phyloP scores from a whole-genome alignment of 352 stramenopile species.

The Globisporangium acanthophoron region DNA sequence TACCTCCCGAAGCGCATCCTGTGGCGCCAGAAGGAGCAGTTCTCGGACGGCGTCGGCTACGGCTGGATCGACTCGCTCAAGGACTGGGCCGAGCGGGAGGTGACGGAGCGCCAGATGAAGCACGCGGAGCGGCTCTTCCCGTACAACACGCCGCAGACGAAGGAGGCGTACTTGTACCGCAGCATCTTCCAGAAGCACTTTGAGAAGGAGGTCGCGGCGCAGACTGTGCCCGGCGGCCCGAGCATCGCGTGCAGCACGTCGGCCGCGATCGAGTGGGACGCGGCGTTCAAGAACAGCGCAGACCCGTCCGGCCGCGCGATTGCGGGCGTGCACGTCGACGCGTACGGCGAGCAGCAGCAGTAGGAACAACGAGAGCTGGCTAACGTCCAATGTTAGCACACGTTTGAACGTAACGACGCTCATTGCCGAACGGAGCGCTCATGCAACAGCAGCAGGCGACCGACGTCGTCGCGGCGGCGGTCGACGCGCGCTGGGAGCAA shows the following conservation, averaged over 20 bases:
- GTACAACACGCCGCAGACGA: slow-evolving; percentile 98
- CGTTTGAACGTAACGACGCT: too few species aligned
- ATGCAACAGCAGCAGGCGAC: too few species aligned
- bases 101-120: slow-evolving; percentile 96
- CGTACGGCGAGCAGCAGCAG: slow-evolving; percentile 59
- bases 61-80: slow-evolving; percentile 98
- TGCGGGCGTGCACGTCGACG: slow-evolving; percentile 93
- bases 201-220: slow-evolving; percentile 93
- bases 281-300: slow-evolving; percentile 89
- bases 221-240: slow-evolving; percentile 96
- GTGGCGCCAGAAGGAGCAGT: slow-evolving; percentile 99
- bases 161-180: slow-evolving; percentile 95
- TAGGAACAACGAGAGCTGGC: too few species aligned
- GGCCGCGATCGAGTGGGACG: slow-evolving; percentile 97
- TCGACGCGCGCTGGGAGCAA: not conserved
- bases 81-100: slow-evolving; percentile 91
- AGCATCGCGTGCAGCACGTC: slow-evolving; percentile 98
- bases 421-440: too few species aligned
- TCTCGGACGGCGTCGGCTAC: slow-evolving; percentile 99
- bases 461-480: too few species aligned
- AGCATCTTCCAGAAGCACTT: slow-evolving; percentile 99
- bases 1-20: slow-evolving; percentile 98
- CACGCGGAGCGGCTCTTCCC: slow-evolving; percentile 94
- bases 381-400: too few species aligned
- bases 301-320: slow-evolving; percentile 94